Evolutionary conservation across 2,329 filamentous ascomycete species (phyloP), one percentile per base, ranked within the genome.

Genomic region (Rutstroemia sp.): DNA sequence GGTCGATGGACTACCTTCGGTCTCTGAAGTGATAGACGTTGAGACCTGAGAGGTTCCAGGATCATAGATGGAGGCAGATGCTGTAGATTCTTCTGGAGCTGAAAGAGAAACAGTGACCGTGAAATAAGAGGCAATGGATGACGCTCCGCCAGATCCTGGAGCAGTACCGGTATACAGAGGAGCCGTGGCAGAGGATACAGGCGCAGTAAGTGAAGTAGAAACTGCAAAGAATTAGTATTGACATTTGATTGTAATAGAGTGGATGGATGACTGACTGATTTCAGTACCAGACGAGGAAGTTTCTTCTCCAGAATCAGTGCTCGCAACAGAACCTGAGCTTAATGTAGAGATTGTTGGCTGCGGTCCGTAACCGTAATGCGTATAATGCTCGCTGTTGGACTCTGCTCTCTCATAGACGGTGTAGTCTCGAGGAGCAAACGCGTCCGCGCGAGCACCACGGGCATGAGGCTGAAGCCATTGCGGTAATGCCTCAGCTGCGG

Each of bases 361-460:
- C 50, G 66, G 66, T 23, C 66, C 66, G 56, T 63, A 61, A 12
- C 62, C 63, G 38, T 56, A 58, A 50, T 63, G 65, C 8, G 59
- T 61, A 54, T 68, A 68, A n/a, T 55, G 57, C 9, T 60, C 64
- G 51, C 61, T 59, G 10, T 41, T 48, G n/a, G 39, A 41, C 17
- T 58, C 53, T 27, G 56, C 56, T 48, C 44, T 45, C 27, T 59
- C 59, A 56, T 67, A 67, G 16, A 62, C 61, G 21, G 44, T 59
- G 48, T 68, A 68, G 25, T 61, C 44, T 38, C 54, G 65, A 44
- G 64, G 64, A 17, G 56, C 52, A 44, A 62, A 59, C 12, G 46
- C 47, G n/a, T 58, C 48, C 8, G 48, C 48, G 39, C 53, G 47
- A 34, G 58, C 53, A 25, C 63, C 55, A 38, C 58, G 57, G 47